Conservation (phyloP, 768 basidiomycete genomes). For the Amanita subjunquillea region DNA sequence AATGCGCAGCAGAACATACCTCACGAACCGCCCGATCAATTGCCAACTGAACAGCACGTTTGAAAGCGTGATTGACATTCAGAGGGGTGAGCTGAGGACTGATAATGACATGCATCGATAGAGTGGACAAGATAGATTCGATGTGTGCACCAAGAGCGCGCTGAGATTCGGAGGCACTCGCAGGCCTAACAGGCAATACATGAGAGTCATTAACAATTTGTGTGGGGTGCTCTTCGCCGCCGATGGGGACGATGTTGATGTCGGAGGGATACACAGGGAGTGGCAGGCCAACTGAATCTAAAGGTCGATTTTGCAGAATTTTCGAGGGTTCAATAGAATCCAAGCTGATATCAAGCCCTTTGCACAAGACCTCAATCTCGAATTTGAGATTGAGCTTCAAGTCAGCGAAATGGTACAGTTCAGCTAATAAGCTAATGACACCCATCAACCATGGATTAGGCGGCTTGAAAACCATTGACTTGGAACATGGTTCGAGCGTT, state of each 20-base stretch:
- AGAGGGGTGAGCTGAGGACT: constrained; percentile 66
- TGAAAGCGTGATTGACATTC: constrained; percentile 74
- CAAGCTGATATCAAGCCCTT: constrained; percentile 79
- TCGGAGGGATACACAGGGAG: constrained; percentile 75
- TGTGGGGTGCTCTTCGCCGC: constrained; percentile 45
- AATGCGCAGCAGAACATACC: constrained; percentile 28
- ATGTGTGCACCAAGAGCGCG: constrained; percentile 68
- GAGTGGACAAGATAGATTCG: constrained; percentile 63
- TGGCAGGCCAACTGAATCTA: constrained; percentile 45
- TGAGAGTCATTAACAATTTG: constrained; percentile 40
- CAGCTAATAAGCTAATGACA: constrained; percentile 81
- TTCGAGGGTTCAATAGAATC: constrained; percentile 77
- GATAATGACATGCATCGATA: constrained; percentile 69
- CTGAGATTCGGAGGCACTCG: constrained; percentile 53
- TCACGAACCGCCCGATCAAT: constrained; percentile 94
- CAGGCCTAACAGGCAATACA: constrained; percentile 48
- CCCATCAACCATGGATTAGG: constrained; percentile 99
- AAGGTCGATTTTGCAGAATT: constrained; percentile 69
- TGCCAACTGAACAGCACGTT: constrained; percentile 82
- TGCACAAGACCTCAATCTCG: constrained; percentile 96
- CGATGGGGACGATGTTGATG: constrained; percentile 71
- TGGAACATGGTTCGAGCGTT: constrained; percentile 81
- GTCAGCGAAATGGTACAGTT: constrained; percentile 96
- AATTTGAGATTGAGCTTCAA: constrained; percentile 96
- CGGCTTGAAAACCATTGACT: constrained; percentile 87